phyloP scores from a whole-genome alignment of 108 stramenopile species.

The Mediolabrus comicus region DNA sequence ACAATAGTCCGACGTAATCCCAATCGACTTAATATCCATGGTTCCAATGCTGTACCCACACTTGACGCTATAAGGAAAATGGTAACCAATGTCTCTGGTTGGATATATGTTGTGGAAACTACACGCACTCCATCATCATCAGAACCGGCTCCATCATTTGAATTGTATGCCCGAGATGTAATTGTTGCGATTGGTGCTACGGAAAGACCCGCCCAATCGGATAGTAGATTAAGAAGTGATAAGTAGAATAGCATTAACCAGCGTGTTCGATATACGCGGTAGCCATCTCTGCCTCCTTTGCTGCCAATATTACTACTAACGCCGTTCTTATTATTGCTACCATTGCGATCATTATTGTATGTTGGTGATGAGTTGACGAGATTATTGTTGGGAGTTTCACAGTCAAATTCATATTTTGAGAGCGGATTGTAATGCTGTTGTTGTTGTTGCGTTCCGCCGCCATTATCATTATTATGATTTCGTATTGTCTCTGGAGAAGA shows the following conservation, averaged over 20 bases:
- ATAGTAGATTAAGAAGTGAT: conserved; percentile 73
- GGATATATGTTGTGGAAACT: conserved; percentile 66
- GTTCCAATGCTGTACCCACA: conserved; percentile 72
- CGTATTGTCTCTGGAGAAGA: background rate
- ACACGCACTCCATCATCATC: conserved; percentile 65
- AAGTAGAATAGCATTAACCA: conserved; percentile 92
- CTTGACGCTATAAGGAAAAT: conserved; percentile 76
- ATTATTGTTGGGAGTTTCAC: background rate
- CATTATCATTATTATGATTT: background rate
- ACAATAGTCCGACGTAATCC: conserved; percentile 77
- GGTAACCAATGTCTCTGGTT: conserved; percentile 76
- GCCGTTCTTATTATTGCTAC: background rate
- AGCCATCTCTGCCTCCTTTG: conserved; percentile 21
- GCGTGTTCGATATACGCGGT: conserved; percentile 71
- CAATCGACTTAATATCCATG: conserved; percentile 71
- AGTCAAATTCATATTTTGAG: background rate
- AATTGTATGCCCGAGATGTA: conserved; percentile 26
- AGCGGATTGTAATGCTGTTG: background rate
- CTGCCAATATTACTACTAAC: background rate
- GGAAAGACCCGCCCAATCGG: conserved; percentile 40
- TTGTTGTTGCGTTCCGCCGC: background rate
- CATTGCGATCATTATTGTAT: background rate
- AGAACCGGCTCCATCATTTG: conserved; percentile 4
- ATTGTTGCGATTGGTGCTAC: conserved; percentile 38
- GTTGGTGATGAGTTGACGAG: background rate